Base-by-base conservation (phyloP, 345 rosid species). In the Citrus trifoliata region DNA sequence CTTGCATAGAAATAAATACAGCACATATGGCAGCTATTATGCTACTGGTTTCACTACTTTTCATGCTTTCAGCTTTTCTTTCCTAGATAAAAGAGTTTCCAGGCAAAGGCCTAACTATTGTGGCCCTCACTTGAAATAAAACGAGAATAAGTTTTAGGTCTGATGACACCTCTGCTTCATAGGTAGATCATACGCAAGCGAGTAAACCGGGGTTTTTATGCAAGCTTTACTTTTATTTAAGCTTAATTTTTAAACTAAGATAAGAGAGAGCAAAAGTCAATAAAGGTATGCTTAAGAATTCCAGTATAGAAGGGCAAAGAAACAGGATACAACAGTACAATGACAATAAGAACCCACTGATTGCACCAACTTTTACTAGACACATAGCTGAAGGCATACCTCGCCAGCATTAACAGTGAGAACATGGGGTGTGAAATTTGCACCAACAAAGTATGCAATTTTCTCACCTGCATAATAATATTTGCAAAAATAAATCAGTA, bases 341-440 rank as follows among this genome's bases (percentile, higher is more conserved):
- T 24, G 60, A 71, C 33, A 71, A 5, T 33, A 55, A 27, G 32
- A 64, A 53, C 21, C 61, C 37, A 32, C 9, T 40, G 10, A 22
- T 65, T 19, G 70, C 30, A 40, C 19, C 32, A 22, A 69, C 55
- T 71, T 67, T 67, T 67, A 42, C 24, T 10, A 5, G 6, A 63
- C 58, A 35, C 21, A 61, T 38, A 63, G 56, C 63, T 40, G 24
- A 74, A 55, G 51, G 62, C 91, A 75, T 89, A 94, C 99, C 98
- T 96, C 99, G 38, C 98, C 98, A 74, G 98, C 78, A 81, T 90
- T 87, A 53, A 96, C 97, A 51, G 92, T 89, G 82, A 96, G 81
- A 75, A 94, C 88, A 84, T 94, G 97, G 75, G 99, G 97, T 0
- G 90, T 94, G 83, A 96, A 92, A 85, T 92, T 88, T 68, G 90